phyloP scores from a whole-genome alignment of 2,329 filamentous ascomycete species.

The Nemania diffusa region DNA sequence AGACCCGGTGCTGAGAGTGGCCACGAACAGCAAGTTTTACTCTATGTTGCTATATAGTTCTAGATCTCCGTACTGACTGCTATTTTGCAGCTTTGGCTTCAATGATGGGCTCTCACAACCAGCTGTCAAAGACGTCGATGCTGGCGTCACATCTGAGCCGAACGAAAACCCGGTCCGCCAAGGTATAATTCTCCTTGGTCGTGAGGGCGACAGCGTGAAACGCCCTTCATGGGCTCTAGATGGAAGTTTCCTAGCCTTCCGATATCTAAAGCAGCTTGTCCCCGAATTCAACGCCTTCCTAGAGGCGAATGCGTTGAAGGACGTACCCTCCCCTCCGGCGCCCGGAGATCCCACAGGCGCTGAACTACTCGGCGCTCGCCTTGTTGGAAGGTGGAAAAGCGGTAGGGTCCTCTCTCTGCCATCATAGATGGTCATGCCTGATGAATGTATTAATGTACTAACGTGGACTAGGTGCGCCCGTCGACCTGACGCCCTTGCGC shows the following conservation, averaged over 20 bases:
- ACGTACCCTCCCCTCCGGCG: background rate
- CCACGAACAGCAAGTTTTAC: constrained; percentile 51
- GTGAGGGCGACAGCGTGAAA: constrained; percentile 49
- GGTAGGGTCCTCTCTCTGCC: constrained; percentile 15
- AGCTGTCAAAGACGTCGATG: constrained; percentile 48
- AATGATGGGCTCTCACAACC: constrained; percentile 57
- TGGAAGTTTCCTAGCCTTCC: constrained; percentile 57
- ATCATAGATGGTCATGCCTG: background rate
- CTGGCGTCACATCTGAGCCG: constrained; percentile 32
- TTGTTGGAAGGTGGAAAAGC: constrained; percentile 58
- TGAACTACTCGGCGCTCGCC: constrained; percentile 54
- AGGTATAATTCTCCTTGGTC: constrained; percentile 52
- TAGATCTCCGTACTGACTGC: background rate
- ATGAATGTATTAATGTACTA: background rate
- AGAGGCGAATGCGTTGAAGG: constrained; percentile 36
- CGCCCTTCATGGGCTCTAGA: constrained; percentile 55
- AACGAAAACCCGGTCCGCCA: constrained; percentile 46
- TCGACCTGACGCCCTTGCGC: constrained; percentile 46
- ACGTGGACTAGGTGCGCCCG: constrained; percentile 47
- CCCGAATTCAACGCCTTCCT: constrained; percentile 57
- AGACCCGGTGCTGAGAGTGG: constrained; percentile 50
- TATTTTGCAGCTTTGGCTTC: constrained; percentile 52
- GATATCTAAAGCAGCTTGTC: constrained; percentile 57
- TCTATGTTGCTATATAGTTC: background rate
- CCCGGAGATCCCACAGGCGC: constrained; percentile 41